Evolutionary conservation across 2,329 filamentous ascomycete genomes (phyloP).

Genomic region (Daldinia sp.): DNA sequence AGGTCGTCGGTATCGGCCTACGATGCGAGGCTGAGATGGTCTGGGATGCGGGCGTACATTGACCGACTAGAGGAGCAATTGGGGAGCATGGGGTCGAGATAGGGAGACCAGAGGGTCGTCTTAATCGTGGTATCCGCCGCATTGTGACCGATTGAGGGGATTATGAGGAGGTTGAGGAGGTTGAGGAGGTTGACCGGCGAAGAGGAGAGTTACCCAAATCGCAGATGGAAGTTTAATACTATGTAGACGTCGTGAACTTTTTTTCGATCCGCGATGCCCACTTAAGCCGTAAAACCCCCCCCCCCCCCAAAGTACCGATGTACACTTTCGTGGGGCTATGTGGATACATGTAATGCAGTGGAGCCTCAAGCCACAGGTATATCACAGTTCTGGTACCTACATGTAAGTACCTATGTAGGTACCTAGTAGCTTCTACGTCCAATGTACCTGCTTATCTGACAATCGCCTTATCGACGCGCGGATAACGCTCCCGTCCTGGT

Average conservation of each 20-base stretch:
- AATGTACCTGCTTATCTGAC: neutral
- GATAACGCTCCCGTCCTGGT: neutral
- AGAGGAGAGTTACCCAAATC: neutral
- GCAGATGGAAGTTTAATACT: neutral
- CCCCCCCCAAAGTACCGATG: neutral
- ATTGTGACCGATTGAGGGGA: conserved; percentile 35
- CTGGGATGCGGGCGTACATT: conserved; percentile 41
- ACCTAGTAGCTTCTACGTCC: too few species aligned
- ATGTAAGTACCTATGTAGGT: too few species aligned
- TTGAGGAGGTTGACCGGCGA: neutral
- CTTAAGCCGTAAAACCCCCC: neutral
- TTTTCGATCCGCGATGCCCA: conserved; percentile 1
- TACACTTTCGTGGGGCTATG: conserved; percentile 4
- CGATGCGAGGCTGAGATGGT: conserved; percentile 18
- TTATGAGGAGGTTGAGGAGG: neutral
- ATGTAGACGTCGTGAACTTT: neutral
- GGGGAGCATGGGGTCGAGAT: conserved; percentile 27
- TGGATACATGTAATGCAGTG: neutral
- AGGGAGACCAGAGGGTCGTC: conserved; percentile 44
- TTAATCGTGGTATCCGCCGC: conserved; percentile 50
- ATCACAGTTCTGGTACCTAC: too few species aligned
- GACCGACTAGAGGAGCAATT: conserved; percentile 39
- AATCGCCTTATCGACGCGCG: neutral
- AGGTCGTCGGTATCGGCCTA: conserved; percentile 18
- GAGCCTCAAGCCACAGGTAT: conserved; percentile 2